Evolutionary conservation across 139 green algal species (phyloP).

Genomic region (Ettlia oleoabundans): DNA sequence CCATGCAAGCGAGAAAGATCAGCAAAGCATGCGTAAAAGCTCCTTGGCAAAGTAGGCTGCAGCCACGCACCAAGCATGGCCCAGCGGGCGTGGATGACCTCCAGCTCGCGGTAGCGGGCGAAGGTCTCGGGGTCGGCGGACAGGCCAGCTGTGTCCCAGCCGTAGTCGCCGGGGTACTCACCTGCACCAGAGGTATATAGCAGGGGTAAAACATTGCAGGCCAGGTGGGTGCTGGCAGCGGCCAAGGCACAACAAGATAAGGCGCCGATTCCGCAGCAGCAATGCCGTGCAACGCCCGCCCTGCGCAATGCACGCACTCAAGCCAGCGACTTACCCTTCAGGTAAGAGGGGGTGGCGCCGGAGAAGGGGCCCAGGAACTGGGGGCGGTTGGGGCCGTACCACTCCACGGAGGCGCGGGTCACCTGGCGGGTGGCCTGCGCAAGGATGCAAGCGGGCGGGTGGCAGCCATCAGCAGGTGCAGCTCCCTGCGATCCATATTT

Average conservation of each 20-base stretch:
- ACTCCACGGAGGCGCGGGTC: conserved; percentile 49
- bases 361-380: conserved; percentile 91
- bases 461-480: background rate
- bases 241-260: background rate
- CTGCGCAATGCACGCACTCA: too few relatives aligned
- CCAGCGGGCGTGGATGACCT: conserved; percentile 73
- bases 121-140: conserved; percentile 97
- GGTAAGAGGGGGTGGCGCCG: conserved; percentile 55
- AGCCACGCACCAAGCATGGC: conserved; percentile 92
- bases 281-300: background rate
- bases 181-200: conserved; percentile 23
- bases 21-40: too few relatives aligned
- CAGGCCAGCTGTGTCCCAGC: conserved; percentile 96
- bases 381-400: conserved; percentile 84
- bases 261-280: background rate
- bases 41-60: too few relatives aligned
- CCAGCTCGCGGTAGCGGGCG: conserved; percentile 62
- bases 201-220: too few relatives aligned
- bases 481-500: background rate
- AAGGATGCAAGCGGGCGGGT: background rate
- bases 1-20: conserved; percentile 40
- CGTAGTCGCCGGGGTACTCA: conserved; percentile 96
- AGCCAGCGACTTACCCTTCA: conserved; percentile 49
- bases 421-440: conserved; percentile 61
- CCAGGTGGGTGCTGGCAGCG: background rate